Conservation (phyloP, 2,329 filamentous ascomycete genomes). For the Claviceps maximensis region DNA sequence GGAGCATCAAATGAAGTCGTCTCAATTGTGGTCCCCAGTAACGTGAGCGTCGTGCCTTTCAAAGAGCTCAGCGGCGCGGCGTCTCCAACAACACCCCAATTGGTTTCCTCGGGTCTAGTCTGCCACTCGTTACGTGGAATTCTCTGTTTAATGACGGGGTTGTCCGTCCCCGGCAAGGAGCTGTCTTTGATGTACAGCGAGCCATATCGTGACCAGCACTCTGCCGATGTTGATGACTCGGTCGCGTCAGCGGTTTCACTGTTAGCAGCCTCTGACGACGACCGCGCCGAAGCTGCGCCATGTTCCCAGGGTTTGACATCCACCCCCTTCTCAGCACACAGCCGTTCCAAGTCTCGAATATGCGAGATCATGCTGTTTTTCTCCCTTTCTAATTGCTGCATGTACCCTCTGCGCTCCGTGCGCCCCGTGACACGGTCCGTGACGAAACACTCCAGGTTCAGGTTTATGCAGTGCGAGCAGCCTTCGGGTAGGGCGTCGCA, state of each 20-base stretch:
- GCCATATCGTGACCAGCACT: slow-evolving; percentile 20
- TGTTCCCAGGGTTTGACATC: slow-evolving; percentile 42
- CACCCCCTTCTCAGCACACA: slow-evolving; percentile 47
- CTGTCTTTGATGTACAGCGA: slow-evolving; percentile 23
- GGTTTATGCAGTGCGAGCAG: slow-evolving; percentile 68
- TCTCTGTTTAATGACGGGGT: slow-evolving; percentile 12
- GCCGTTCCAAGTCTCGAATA: slow-evolving; percentile 54
- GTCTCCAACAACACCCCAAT: slow-evolving; percentile 51
- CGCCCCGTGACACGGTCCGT: slow-evolving; percentile 79
- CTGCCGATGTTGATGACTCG: slow-evolving; percentile 10
- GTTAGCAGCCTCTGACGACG: slow-evolving; percentile 13
- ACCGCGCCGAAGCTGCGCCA: slow-evolving; percentile 14
- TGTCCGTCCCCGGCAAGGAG: slow-evolving; percentile 4
- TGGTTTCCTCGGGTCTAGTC: slow-evolving; percentile 43
- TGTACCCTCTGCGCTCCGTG: slow-evolving; percentile 64
- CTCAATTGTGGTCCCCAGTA: slow-evolving; percentile 70
- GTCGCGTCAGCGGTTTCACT: slow-evolving; percentile 11
- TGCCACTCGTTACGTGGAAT: slow-evolving; percentile 23
- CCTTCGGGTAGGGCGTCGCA: slow-evolving; percentile 71
- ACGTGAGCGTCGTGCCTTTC: slow-evolving; percentile 61
- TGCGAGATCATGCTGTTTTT: slow-evolving; percentile 53
- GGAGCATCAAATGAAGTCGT: slow-evolving; percentile 56
- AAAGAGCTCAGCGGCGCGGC: slow-evolving; percentile 57
- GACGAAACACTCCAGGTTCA: slow-evolving; percentile 66
- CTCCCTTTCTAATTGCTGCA: slow-evolving; percentile 63